These are phyloP conservation scores for Mycena belliarum DNA, from an alignment of 768 basidiomycete species.

Conservation along the genomic window DNA sequence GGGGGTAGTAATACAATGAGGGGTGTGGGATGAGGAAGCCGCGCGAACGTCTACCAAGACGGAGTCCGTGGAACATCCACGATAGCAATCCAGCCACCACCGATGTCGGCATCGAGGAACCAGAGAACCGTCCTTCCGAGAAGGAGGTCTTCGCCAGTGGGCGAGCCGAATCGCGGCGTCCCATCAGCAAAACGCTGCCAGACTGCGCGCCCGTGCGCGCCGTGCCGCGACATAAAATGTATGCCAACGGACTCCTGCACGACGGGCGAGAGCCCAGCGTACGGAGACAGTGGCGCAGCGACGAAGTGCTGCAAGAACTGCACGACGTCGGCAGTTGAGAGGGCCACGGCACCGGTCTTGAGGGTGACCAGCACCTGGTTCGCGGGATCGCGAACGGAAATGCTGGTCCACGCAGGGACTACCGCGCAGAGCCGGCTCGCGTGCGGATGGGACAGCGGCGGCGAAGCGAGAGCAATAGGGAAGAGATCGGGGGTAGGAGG, in stretches of 20 bases:
- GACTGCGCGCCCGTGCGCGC: background rate
- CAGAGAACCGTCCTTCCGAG: background rate
- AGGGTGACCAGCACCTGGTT: background rate
- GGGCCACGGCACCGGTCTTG: background rate
- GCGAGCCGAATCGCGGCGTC: background rate
- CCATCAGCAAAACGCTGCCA: background rate
- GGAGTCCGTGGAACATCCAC: background rate
- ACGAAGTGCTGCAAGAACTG: slow-evolving; percentile 9
- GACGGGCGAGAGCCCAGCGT: background rate
- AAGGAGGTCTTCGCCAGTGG: background rate
- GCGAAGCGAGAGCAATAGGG: background rate
- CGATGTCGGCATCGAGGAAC: background rate
- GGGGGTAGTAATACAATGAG: too few relatives aligned
- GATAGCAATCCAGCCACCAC: background rate
- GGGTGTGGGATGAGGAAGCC: too few relatives aligned
- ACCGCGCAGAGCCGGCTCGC: background rate
- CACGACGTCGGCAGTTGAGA: background rate
- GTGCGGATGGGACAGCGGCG: background rate
- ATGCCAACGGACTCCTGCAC: background rate
- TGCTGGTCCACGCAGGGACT: background rate
- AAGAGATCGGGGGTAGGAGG: background rate
- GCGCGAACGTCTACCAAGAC: too few relatives aligned
- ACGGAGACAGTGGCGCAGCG: background rate
- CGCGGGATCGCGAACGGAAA: background rate
- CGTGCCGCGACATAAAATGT: background rate